Evolutionary conservation across 345 rosid species (phyloP), one percentile per base, ranked within the genome.

Genomic region (Theobroma cacao): DNA sequence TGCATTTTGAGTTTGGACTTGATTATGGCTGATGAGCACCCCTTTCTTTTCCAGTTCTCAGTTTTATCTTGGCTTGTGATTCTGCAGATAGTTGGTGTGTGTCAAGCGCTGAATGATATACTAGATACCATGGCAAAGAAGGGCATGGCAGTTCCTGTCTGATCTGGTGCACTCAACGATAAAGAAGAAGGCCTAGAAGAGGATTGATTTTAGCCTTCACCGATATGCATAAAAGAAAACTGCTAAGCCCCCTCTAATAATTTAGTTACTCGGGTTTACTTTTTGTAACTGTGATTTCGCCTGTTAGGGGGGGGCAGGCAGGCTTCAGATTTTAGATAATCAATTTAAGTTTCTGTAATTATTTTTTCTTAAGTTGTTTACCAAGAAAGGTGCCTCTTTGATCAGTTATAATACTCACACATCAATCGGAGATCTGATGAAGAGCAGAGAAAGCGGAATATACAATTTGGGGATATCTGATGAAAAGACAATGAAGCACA

Each of bases 51-150:
- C 5, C 4, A 0, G 48, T 74, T 64, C 75, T 34, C 63, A 28
- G 45, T 65, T 75, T 81, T 10, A 7, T 14, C 60, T 79, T 43
- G 50, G 72, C 22, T 14, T 22, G 36, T 63, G 45, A 52, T 80
- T 80, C 22, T 82, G 88, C 92, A 93, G 97, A 94, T 96, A 75
- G 97, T 90, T 33, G 97, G 97, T 48, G 88, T 96, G 40, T 94
- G 97, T 83, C 99, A 96, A 83, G 92, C 97, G 13, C 89, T 96
- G 80, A 96, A 94, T 53, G 99, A 92, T 77, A 87, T 96, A 75
- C 90, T 94, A 41, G 99, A 92, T 72, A 85, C 93, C 83, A 92
- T 93, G 98, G 98, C 93, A 14, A 90, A 92, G 91, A 92, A 91
- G 87, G 98, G 97, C 86, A 74, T 92, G 80, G 69, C 93, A 7